Base-by-base conservation (phyloP, 2,329 filamentous ascomycete species). In the Penicillium sclerotiorum region DNA sequence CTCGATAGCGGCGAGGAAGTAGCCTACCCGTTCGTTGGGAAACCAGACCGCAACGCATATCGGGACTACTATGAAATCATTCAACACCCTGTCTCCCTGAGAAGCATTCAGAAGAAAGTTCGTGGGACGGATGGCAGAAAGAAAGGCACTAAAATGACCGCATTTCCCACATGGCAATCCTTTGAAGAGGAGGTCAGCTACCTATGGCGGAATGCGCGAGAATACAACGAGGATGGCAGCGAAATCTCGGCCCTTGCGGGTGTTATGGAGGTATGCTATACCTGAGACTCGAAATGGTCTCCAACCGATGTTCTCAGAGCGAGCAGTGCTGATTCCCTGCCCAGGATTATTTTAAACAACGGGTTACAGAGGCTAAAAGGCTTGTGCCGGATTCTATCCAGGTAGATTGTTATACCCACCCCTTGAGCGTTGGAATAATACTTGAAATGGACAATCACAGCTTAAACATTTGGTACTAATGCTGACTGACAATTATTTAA, bases 161-260 rank as follows among this genome's bases (percentile, higher is more conserved):
- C 90, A 40, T 90, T 91, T 71, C 92, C 90, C 68, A 88, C 77
- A 43, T 96, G 92, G 92, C 80, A 85, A 49, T 80, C 85, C 1
- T 90, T 96, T 58, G 90, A 90, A 67, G 85, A 91, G 46, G 88
- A 89, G 63, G 80, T 89, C 11, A 88, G 85, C 61, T 80, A 89
- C 45, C 85, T 96, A 36, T 96, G 92, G 92, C 81, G 80, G 41
- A 96, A 96, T 69, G 90, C 91, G 0, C 88, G 85, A 63, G 87
- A 87, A 51, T 96, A 93, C 76, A 96, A 96, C 59, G 90, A 96
- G 69, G 91, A 96, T 65, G 89, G 87, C 4, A 96, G 92, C 63
- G 87, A 90, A 13, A 92, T 96, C 44, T 90, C 86, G 56, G 78
- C 82, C 18, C 77, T 94, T 53, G 90, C 90, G 1, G 82, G 85